These are phyloP conservation scores for Tetracladium setigerum DNA, from an alignment of 495 filamentous ascomycete genomes.

Conservation along the genomic window DNA sequence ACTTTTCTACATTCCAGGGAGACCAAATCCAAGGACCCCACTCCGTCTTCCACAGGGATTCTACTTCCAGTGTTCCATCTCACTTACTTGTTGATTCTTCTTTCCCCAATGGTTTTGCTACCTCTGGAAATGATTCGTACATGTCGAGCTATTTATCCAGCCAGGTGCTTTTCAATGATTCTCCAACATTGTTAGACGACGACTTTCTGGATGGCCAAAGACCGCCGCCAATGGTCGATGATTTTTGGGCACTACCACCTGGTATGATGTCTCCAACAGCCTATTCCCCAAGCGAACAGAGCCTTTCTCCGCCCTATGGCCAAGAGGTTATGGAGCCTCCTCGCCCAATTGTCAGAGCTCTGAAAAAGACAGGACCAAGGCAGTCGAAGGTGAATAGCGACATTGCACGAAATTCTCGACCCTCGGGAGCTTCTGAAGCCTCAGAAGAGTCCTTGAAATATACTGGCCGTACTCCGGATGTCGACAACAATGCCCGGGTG, in stretches of 20 bases:
- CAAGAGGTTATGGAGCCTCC: slow-evolving; percentile 15
- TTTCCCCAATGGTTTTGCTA: slow-evolving; percentile 11
- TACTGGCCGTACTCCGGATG: slow-evolving; percentile 17
- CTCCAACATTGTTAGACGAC: slow-evolving; percentile 11
- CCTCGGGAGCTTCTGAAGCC: slow-evolving; percentile 14
- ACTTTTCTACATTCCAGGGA: slow-evolving; percentile 7
- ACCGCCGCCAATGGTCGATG: slow-evolving; percentile 15
- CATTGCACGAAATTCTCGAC: slow-evolving; percentile 9
- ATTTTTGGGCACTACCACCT: slow-evolving; percentile 11
- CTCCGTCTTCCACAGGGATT: slow-evolving; percentile 12
- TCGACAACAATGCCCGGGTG: slow-evolving; percentile 58
- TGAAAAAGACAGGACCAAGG: slow-evolving; percentile 16
- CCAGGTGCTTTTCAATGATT: slow-evolving; percentile 6
- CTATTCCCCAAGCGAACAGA: slow-evolving; percentile 20
- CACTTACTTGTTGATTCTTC: slow-evolving; percentile 1
- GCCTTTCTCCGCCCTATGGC: slow-evolving; percentile 19
- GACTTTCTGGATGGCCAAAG: slow-evolving; percentile 18
- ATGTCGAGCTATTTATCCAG: no score
- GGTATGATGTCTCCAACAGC: slow-evolving; percentile 14
- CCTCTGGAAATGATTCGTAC: slow-evolving; percentile 15
- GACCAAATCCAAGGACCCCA: slow-evolving; percentile 8
- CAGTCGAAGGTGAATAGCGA: slow-evolving; percentile 18
- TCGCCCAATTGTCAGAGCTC: slow-evolving; percentile 16
- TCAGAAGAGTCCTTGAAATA: slow-evolving; percentile 16
- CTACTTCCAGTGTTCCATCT: background rate